Percentiles rank a stretch among this genome's conserved stretches.
These are phyloP conservation scores for Erythrobasidium hasegawianum DNA, from an alignment of 1,284 basidiomycete species.

Conservation along the genomic window DNA sequence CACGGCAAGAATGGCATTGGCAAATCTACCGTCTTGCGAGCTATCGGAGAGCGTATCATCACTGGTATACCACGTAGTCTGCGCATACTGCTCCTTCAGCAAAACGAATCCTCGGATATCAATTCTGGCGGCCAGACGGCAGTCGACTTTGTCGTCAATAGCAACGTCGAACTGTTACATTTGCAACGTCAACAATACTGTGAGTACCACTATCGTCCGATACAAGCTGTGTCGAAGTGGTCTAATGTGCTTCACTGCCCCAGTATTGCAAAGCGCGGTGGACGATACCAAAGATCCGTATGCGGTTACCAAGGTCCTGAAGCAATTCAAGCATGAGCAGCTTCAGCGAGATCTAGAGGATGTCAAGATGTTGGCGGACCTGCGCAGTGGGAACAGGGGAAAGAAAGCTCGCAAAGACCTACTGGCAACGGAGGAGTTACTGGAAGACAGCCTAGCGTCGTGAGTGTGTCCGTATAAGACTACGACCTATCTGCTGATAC, in stretches of 20 bases:
- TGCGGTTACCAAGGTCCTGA: constrained; percentile 43
- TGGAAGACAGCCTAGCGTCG: constrained; percentile 46
- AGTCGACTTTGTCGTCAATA: constrained; percentile 49
- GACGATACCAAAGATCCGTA: constrained; percentile 43
- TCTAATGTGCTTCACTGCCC: too few species aligned
- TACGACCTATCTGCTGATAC: too few species aligned
- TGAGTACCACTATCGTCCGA: too few species aligned
- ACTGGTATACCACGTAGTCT: constrained; percentile 57
- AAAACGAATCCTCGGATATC: constrained; percentile 49
- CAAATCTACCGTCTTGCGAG: constrained; percentile 57
- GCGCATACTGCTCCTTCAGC: constrained; percentile 58
- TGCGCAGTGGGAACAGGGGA: constrained; percentile 61
- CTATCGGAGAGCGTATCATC: constrained; percentile 54
- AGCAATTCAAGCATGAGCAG: constrained; percentile 44
- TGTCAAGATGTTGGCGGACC: constrained; percentile 57
- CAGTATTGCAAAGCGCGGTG: constrained; percentile 46
- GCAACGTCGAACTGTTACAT: constrained; percentile 46
- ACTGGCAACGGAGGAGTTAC: constrained; percentile 55
- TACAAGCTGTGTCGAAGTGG: too few species aligned
- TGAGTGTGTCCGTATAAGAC: too few species aligned
- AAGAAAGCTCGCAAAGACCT: constrained; percentile 59
- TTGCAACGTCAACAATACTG: constrained; percentile 44
- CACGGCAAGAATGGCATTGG: constrained; percentile 57
- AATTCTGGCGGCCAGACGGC: constrained; percentile 40
- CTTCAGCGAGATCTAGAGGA: constrained; percentile 52